Conservation (phyloP, 768 basidiomycete species). For the Trametes cinnabarina region DNA sequence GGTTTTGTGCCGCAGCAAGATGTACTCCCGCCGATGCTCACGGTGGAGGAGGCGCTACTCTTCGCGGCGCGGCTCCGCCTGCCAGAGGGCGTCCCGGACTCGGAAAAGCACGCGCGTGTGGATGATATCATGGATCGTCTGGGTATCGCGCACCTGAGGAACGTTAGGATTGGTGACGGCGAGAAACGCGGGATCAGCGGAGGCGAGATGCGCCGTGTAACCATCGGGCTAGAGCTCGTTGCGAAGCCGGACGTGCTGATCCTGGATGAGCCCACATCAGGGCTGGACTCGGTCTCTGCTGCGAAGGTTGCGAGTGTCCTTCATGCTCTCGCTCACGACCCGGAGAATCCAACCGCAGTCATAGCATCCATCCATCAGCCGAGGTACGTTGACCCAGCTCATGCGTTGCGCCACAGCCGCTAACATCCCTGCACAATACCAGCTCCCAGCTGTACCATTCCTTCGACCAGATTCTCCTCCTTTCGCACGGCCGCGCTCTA, state of each 20-base stretch:
- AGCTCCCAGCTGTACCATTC: constrained; percentile 82
- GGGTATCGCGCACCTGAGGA: constrained; percentile 65
- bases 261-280: constrained; percentile 82
- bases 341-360: constrained; percentile 69
- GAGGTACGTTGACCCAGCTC: constrained; percentile 42
- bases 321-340: constrained; percentile 68
- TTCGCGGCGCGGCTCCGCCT: constrained; percentile 86
- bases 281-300: constrained; percentile 87
- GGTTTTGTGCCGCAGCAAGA: constrained; percentile 90
- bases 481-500: constrained; percentile 72
- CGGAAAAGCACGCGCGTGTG: constrained; percentile 67
- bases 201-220: constrained; percentile 87
- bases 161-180: constrained; percentile 72
- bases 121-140: constrained; percentile 72
- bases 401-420: background rate
- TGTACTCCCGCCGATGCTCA: constrained; percentile 66
- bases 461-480: constrained; percentile 78
- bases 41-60: constrained; percentile 59
- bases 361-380: constrained; percentile 90
- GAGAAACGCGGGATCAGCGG: constrained; percentile 84
- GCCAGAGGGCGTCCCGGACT: constrained; percentile 63
- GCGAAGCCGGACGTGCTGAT: constrained; percentile 82
- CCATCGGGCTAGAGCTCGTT: constrained; percentile 87
- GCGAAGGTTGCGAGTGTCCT: constrained; percentile 76
- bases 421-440: background rate